Base-by-base conservation (phyloP, 2,329 filamentous ascomycete species). In the Elsinoe ampelina region DNA sequence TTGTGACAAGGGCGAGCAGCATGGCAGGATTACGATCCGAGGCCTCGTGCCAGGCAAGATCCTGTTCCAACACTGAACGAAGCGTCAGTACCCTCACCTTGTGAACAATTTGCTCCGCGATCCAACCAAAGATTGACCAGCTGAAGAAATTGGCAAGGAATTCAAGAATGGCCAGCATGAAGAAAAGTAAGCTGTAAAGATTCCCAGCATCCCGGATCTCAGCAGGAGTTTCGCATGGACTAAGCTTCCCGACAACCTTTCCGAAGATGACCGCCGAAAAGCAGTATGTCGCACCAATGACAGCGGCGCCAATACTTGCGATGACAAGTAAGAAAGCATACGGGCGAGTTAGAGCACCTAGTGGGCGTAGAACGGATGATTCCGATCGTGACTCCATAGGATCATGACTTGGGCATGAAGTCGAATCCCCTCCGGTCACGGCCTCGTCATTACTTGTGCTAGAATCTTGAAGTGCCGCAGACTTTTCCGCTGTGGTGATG, bases 31-130 rank as follows among this genome's bases (percentile, higher is more conserved):
- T 83, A 20, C 84, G 78, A 3, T 76, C 78, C 19, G 80, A 75
- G 0, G 83, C 82, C 64, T 87, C 81, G 63, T 89, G 85, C 85
- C 85, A 89, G 58, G 85, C 77, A 48, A 86, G 71, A 59, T 83
- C 81, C 68, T 87, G 84, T 58, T 81, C 75, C 52, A 87, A 78
- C 1, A 88, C 70, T 0, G 84, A 81, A 2, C 82, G 78, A 65
- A 88, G 80, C 0, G 82, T 84, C 1, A 85, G 68, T 1, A 85
- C 77, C 54, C 84, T 77, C 8, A 86, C 78, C 43, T 75, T 78
- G 66, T 82, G 84, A 1, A 88, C 73, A 1, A 86, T 70, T 60
- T 83, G 80, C 65, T 89, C 84, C 0, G 84, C 80, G 0, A 82
- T 71, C 58, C 75, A 72, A 1, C 81, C 81, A 60, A 84, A 83